Evolutionary conservation across 1,284 basidiomycete species (phyloP).

Genomic region (Leccinum glutinopallens): DNA sequence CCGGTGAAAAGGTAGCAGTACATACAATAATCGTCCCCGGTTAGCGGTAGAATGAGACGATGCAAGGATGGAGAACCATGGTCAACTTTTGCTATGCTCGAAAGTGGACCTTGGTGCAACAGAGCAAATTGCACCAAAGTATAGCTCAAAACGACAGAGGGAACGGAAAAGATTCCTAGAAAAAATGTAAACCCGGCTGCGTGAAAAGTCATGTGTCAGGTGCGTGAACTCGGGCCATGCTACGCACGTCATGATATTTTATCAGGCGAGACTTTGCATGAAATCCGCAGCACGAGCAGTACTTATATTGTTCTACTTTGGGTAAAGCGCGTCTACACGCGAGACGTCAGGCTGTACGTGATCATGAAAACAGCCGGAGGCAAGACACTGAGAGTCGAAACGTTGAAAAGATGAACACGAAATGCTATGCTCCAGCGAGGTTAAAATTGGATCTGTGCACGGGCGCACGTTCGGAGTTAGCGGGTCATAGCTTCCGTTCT

Average conservation of each 20-base stretch:
- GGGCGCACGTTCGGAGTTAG: background rate
- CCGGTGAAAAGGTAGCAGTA: background rate
- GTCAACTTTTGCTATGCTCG: background rate
- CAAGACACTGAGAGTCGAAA: background rate
- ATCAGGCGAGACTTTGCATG: no score
- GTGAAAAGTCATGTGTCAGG: background rate
- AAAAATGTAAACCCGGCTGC: background rate
- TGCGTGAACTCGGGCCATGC: background rate
- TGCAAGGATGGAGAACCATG: no score
- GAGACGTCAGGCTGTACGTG: background rate
- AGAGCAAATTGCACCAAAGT: background rate
- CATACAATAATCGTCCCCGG: background rate
- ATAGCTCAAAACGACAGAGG: conserved; percentile 3
- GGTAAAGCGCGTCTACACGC: background rate
- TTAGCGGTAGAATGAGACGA: no score
- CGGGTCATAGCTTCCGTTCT: background rate
- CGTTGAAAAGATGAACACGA: background rate
- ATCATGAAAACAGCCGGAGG: background rate
- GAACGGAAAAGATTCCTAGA: background rate
- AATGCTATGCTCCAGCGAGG: background rate
- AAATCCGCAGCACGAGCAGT: no score
- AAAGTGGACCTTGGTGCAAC: background rate
- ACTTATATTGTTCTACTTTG: background rate
- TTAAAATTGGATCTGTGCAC: background rate
- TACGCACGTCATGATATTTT: no score